Base-by-base conservation (phyloP, 2,329 filamentous ascomycete species). In the Cladosporium sp. region DNA sequence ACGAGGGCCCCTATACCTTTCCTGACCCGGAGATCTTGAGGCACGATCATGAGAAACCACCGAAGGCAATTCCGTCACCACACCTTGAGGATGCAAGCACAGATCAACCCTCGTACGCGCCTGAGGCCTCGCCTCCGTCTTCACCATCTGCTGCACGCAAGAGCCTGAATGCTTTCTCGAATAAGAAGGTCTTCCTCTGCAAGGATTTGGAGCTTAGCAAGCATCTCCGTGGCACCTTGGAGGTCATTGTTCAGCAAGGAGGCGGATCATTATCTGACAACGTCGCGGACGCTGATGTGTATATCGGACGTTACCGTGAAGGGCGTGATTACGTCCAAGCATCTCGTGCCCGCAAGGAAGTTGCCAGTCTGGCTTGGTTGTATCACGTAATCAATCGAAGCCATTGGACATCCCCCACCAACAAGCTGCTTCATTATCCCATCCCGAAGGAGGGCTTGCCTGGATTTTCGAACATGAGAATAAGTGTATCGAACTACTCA, bases 401-500 rank as follows among this genome's bases (percentile, higher is more conserved):
- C 65, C 77, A 83, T 56, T 98, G 91, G 88, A 92, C 88, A 1
- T 91, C 87, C 10, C 92, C 93, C 0, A 75, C 90, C 54, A 82
- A 83, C 41, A 84, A 89, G 46, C 77, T 97, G 31, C 76, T 98
- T 19, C 93, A 98, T 66, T 98, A 98, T 60, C 93, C 93, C 0
- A 67, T 95, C 11, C 87, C 91, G 4, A 81, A 80, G 43, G 68
- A 84, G 8, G 88, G 89, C 1, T 83, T 98, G 34, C 82, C 85
- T 0, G 91, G 89, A 0, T 96, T 98, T 65, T 70, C 86, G 54
- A 76, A 79, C 7, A 77, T 87, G 68, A 82, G 79, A 48, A 93
- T 98, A 63, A 95, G 90, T 53, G 78, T 98, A 5, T 97, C 93
- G 5, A 98, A 97, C 69, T 98, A 98, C 66, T 89, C 89, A 43